phyloP scores from a whole-genome alignment of 2,329 filamentous ascomycete genomes.

The Chaetomiaceae sp. region DNA sequence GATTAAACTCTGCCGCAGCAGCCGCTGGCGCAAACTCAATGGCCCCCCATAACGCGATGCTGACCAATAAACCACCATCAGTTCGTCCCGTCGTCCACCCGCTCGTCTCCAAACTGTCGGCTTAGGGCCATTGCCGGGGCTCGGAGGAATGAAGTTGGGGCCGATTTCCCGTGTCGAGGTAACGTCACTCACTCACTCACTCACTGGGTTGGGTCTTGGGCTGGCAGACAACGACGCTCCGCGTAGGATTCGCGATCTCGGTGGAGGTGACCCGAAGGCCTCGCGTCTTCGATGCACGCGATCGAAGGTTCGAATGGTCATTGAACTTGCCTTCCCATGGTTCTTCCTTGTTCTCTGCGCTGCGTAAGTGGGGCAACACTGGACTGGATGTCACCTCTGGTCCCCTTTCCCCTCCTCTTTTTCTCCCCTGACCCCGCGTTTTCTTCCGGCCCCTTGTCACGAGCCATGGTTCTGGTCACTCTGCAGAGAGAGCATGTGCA shows the following conservation, averaged over 20 bases:
- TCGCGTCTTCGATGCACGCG: not conserved
- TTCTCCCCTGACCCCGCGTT: not conserved
- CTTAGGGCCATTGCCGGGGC: not conserved
- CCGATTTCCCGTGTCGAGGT: not conserved
- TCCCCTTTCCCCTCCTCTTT: not conserved
- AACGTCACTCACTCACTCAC: not conserved
- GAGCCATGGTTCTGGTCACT: too few species aligned
- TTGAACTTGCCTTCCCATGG: not conserved
- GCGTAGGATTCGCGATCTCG: not conserved
- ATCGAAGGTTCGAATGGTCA: not conserved
- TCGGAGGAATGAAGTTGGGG: not conserved
- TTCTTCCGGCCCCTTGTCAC: too few species aligned
- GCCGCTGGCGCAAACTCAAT: not conserved
- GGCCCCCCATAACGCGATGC: slow-evolving; percentile 4
- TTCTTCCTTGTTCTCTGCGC: not conserved
- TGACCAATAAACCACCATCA: not conserved
- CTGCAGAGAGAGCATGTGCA: too few species aligned
- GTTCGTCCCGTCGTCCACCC: not conserved
- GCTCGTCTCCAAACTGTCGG: not conserved
- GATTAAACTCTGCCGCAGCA: slow-evolving; percentile 12
- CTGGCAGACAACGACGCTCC: not conserved
- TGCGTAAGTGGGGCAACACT: not conserved
- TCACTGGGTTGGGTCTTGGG: not conserved
- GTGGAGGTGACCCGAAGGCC: not conserved
- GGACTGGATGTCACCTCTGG: not conserved